Evolutionary conservation across 129 eudicot species (phyloP), one percentile per base, ranked within the genome.

Genomic region (Escallonia herrerae): DNA sequence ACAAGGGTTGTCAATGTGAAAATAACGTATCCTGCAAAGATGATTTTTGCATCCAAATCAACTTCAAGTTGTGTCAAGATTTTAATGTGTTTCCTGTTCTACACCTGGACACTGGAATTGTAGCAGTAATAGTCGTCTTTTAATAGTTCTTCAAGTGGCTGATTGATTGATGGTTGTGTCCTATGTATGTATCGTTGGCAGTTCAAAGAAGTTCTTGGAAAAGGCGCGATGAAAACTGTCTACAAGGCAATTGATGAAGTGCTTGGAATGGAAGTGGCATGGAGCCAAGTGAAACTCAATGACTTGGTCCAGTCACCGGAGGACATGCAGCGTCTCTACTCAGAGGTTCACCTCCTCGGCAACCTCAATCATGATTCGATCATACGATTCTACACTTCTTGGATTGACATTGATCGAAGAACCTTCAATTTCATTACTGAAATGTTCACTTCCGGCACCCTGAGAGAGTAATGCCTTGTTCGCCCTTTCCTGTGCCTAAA

Each of bases 341-440:
- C 97, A 7, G 97, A 90, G 78, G 95, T 90, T 79, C 95, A 86
- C 50, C 85, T 90, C 71, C 91, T 90, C 60, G 71, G 86, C n/a
- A 86, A 84, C 56, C 90, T 90, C 51, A 76, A 81, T 66, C 95
- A 90, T 33, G 73, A 70, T 42, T 84, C 89, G 5, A 86, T 90
- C 75, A 90, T 87, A 64, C 67, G 71, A 72, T 90, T 90, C 83
- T 84, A 90, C 76, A 84, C 89, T 4, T 86, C 95, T 10, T 90
- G 97, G 97, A 84, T 86, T 40, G 83, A 90, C 72, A 82, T 79
- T 38, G 82, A 79, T n/a, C 65, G 71, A 59, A 81, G 87, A 71
- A 90, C 95, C 56, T 86, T 90, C 81, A 90, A 90, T 73, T 90
- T 90, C 74, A 90, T 90, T 43, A 86, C 97, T 15, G 97, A 90